Percentiles rank a stretch among this genome's conserved stretches.
phyloP scores from a whole-genome alignment of 257 asterid species.

The Solanum sparsipilum region DNA sequence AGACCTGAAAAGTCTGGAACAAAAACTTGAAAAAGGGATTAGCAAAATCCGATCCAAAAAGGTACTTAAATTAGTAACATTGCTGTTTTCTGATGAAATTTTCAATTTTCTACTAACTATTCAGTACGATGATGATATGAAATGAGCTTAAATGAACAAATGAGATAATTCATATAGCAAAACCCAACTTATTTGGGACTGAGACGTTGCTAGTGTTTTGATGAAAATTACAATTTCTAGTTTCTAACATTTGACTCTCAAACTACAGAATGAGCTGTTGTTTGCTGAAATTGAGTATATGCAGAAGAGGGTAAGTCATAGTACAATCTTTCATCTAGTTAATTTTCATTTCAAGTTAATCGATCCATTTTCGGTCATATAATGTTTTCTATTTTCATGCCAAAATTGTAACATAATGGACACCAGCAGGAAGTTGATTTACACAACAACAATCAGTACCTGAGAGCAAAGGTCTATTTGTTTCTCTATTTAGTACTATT shows the following conservation, averaged over 20 bases:
- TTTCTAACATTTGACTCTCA: neutral
- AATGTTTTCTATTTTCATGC: slow-evolving; percentile 15
- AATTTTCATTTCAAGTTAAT: neutral
- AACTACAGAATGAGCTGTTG: slow-evolving; percentile 74
- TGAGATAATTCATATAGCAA: neutral
- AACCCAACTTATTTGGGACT: neutral
- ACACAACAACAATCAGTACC: slow-evolving; percentile 79
- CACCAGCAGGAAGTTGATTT: slow-evolving; percentile 74
- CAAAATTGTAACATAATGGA: neutral
- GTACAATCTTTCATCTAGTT: neutral
- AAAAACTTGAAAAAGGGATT: slow-evolving; percentile 63
- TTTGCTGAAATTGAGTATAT: slow-evolving; percentile 83
- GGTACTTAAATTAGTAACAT: slow-evolving; percentile 13
- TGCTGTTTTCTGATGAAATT: neutral
- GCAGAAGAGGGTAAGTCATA: slow-evolving; percentile 77
- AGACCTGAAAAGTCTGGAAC: slow-evolving; percentile 65
- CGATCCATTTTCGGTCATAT: neutral
- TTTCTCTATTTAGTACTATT: neutral
- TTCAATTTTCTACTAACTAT: neutral
- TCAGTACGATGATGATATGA: neutral
- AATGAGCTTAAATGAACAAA: neutral
- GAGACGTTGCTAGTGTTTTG: neutral
- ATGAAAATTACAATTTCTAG: neutral
- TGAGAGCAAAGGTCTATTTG: slow-evolving; percentile 70
- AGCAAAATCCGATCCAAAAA: slow-evolving; percentile 66